Evolutionary conservation across 768 basidiomycete species (phyloP).

Genomic region (Thelephora ganbajun): DNA sequence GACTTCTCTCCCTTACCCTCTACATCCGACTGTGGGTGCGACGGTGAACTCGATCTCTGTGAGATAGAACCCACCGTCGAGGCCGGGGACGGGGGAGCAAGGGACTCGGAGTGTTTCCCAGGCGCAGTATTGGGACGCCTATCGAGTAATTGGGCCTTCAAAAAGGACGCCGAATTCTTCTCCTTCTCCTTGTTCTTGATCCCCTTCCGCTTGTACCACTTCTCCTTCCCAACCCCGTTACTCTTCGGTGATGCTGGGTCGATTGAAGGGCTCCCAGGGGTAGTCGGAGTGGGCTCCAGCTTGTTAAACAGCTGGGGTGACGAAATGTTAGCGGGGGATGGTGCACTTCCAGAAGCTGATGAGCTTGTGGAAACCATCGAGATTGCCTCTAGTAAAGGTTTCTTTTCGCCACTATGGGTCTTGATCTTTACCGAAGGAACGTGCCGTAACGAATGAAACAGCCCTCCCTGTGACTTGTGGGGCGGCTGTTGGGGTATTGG

Average conservation of each 20-base stretch:
- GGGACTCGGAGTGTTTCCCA: slow-evolving; percentile 26
- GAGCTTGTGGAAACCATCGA: background rate
- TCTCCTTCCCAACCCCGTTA: background rate
- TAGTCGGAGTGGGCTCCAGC: no score
- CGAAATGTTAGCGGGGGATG: background rate
- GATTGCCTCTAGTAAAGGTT: background rate
- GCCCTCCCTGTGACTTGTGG: slow-evolving; percentile 7
- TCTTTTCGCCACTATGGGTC: slow-evolving; percentile 12
- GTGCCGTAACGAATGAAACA: slow-evolving; percentile 15
- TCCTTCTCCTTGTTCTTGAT: slow-evolving; percentile 16
- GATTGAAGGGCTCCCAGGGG: slow-evolving; percentile 4
- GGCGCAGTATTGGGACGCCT: slow-evolving; percentile 10
- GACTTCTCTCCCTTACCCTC: no score
- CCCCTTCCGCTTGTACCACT: slow-evolving; percentile 1
- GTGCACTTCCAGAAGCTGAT: background rate
- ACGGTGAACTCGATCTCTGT: background rate
- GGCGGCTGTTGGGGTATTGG: slow-evolving; percentile 9
- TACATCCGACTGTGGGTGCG: background rate
- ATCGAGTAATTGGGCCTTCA: background rate
- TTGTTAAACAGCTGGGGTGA: no score
- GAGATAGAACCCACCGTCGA: slow-evolving; percentile 13
- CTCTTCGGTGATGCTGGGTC: slow-evolving; percentile 7
- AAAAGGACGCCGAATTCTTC: background rate
- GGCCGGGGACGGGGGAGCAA: slow-evolving; percentile 21
- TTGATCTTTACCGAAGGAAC: slow-evolving; percentile 13